Conservation (phyloP, 2,329 filamentous ascomycete genomes). For the Hymenoscyphus albidus region DNA sequence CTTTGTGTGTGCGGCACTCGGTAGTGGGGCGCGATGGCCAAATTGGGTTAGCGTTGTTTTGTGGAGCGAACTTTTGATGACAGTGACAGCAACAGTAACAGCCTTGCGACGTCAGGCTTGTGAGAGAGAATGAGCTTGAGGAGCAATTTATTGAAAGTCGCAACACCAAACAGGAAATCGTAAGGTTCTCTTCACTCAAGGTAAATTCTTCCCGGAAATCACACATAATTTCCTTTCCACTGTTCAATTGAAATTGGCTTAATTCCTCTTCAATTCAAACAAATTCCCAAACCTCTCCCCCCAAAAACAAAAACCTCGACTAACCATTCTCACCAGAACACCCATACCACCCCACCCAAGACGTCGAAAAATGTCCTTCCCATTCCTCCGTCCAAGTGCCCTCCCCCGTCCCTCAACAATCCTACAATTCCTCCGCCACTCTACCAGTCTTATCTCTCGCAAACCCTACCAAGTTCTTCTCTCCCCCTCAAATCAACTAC, state of each 20-base stretch:
- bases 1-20: conserved; percentile 25
- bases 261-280: not conserved
- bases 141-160: not conserved
- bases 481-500: conserved; percentile 65
- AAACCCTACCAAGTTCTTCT: conserved; percentile 56
- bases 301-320: not conserved
- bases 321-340: conserved; percentile 4
- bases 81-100: not conserved
- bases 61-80: conserved; percentile 12
- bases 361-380: conserved; percentile 24
- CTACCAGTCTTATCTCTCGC: conserved; percentile 7
- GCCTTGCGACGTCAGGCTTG: conserved; percentile 8
- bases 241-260: not conserved
- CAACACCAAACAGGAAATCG: not conserved
- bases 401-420: conserved; percentile 32
- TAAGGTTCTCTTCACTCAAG: not conserved
- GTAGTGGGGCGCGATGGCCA: conserved; percentile 15
- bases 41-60: conserved; percentile 8
- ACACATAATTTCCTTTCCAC: not conserved
- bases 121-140: not conserved
- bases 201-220: not conserved
- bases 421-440: conserved; percentile 26
- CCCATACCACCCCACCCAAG: conserved; percentile 5
- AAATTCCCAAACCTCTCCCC: not conserved
- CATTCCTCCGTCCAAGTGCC: conserved; percentile 34